phyloP scores from a whole-genome alignment of 306 rosid genomes.

The Astragalus membranaceus region DNA sequence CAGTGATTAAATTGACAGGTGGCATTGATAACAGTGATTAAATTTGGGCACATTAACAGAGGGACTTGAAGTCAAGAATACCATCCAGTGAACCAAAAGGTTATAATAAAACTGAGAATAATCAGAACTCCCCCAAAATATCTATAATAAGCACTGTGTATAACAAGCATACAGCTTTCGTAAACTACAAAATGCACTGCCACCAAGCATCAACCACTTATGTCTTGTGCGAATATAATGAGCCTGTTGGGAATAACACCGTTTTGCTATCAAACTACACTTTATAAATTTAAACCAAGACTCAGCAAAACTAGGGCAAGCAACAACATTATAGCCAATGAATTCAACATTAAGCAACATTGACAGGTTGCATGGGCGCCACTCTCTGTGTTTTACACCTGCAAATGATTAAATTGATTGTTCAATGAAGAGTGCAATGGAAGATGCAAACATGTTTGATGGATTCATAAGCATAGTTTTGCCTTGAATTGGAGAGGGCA shows the following conservation, averaged over 20 bases:
- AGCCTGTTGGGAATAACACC: constrained; percentile 14
- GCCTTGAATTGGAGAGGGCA: background rate
- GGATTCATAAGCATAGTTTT: constrained; percentile 8
- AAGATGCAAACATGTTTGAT: background rate
- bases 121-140: constrained; percentile 22
- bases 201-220: constrained; percentile 6
- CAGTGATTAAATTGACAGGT: background rate
- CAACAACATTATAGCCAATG: constrained; percentile 13
- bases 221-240: constrained; percentile 21
- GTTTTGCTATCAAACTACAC: constrained; percentile 23
- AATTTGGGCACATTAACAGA: background rate
- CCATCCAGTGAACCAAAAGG: background rate
- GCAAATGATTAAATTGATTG: constrained; percentile 23
- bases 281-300: constrained; percentile 20
- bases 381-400: constrained; percentile 81
- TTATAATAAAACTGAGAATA: constrained; percentile 1
- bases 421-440: constrained; percentile 4
- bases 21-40: background rate
- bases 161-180: constrained; percentile 24
- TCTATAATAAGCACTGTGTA: constrained; percentile 1
- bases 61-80: background rate
- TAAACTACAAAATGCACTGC: constrained; percentile 7
- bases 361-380: constrained; percentile 48
- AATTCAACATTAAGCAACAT: constrained; percentile 40
- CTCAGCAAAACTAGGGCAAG: constrained; percentile 21